Evolutionary conservation across 2,329 filamentous ascomycete genomes (phyloP), one percentile per base, ranked within the genome.

Genomic region (Metarhizium humberi): DNA sequence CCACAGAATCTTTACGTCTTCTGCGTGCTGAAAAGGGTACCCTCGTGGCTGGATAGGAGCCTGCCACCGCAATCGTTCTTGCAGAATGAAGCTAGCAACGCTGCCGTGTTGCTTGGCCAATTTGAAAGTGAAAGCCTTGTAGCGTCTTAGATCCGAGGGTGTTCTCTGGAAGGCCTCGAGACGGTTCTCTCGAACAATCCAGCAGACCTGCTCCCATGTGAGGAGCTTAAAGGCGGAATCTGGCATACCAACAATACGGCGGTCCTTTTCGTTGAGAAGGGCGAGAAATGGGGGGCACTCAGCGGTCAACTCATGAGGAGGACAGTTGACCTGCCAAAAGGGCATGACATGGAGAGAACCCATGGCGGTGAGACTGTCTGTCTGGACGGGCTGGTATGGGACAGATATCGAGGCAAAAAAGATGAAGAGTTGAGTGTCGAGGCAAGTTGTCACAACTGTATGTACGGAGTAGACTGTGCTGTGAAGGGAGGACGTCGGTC

Each of bases 271-370:
- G 51, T 75, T 78, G 55, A 86, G 73, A 60, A 81, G 75, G 52
- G 66, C 70, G 42, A 96, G 80, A 66, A 82, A 94, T 6, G 79
- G 77, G 0, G 92, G 92, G 65, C 91, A 95, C 53, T 84, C 75
- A 2, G 70, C 62, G 0, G 85, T 82, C 67, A 85, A 82, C 59
- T 86, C 72, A 30, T 75, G 67, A 40, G 74, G 71, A 0, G 88
- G 83, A 16, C 95, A 73, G 69, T 96, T 96, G 70, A 87, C 78
- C 59, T 92, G 86, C 91, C 91, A 96, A 74, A 87, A 95, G 0
- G 87, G 85, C 13, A 71, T 57, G 56, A 56, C 55, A 43, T 59
- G 55, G 51, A 63, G 59, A 32, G 64, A 66, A 42, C 73, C 73
- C 75, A 77, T 77, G 13, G 4, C 46, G 38, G 46, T 20, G 16